Base-by-base conservation (phyloP, 2,329 filamentous ascomycete species). In the Xylariaceae sp. region DNA sequence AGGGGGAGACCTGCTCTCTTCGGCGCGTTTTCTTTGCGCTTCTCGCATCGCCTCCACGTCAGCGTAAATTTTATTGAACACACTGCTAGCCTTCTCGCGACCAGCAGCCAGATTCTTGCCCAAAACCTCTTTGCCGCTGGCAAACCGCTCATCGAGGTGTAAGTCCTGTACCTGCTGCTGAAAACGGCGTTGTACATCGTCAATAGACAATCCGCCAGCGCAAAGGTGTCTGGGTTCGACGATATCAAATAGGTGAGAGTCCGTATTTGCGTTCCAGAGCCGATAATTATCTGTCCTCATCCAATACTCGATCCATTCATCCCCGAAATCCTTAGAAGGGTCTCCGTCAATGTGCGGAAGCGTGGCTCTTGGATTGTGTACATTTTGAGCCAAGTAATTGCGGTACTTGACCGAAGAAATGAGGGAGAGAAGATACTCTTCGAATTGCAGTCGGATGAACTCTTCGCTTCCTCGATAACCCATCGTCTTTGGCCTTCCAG, bases 401-500 rank as follows among this genome's bases (percentile, higher is more conserved):
- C 89, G 89, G 61, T 95, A 97, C 62, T 96, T 96, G 52, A 90
- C 85, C 0, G 87, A 82, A 0, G 90, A 87, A 33, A 97, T 79
- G 48, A 98, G 76, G 0, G 89, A 88, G 18, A 97, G 76, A 4
- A 98, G 77, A 60, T 98, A 98, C 57, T 96, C 90, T 65, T 98
- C 93, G 49, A 98, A 98, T 57, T 97, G 91, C 31, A 96, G 79
- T 22, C 93, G 81, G 54, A 98, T 98, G 58, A 96, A 96, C 61
- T 97, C 93, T 66, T 98, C 93, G 48, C 89, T 96, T 22, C 93
- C 93, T 29, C 89, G 83, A 58, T 96, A 98, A 22, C 90, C 90
- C 72, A 96, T 84, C 2, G 89, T 95, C 57, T 89, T 96, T n/a
- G 93, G 93, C 36, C 87, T 78, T 48, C 81, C 80, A 0, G 93